A percentile compares a stretch with the other conserved stretches of the same genome.
Evolutionary conservation across 2,329 filamentous ascomycete genomes (phyloP).

Genomic region (Aspergillus niger): DNA sequence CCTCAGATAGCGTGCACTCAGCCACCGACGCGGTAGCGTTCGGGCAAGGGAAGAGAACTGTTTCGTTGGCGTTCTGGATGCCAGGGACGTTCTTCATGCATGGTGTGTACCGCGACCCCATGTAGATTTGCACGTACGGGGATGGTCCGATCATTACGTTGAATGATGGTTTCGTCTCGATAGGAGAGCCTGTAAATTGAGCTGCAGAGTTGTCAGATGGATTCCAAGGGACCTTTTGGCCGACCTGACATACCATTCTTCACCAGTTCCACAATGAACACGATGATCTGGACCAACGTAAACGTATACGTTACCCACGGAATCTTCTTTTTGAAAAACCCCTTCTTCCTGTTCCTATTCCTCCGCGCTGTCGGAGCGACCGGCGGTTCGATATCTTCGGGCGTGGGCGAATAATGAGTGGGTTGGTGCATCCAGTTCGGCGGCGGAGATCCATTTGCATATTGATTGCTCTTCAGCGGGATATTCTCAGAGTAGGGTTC

Average conservation of each 20-base stretch:
- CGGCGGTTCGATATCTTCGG: slow-evolving; percentile 48
- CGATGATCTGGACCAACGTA: slow-evolving; percentile 72
- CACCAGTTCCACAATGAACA: slow-evolving; percentile 87
- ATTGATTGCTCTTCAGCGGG: slow-evolving; percentile 42
- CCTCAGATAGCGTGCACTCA: slow-evolving; percentile 70
- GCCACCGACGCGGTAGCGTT: slow-evolving; percentile 67
- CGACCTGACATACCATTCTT: slow-evolving; percentile 68
- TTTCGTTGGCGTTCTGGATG: slow-evolving; percentile 40
- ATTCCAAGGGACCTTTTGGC: not conserved
- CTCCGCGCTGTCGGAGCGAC: slow-evolving; percentile 21
- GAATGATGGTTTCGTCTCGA: slow-evolving; percentile 75
- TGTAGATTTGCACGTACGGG: slow-evolving; percentile 86
- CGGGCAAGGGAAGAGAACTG: slow-evolving; percentile 72
- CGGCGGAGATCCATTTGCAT: slow-evolving; percentile 33
- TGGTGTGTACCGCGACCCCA: slow-evolving; percentile 88
- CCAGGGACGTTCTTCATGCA: slow-evolving; percentile 79
- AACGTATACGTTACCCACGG: slow-evolving; percentile 84
- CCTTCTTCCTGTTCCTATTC: slow-evolving; percentile 43
- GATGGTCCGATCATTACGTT: slow-evolving; percentile 98
- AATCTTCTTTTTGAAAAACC: slow-evolving; percentile 60
- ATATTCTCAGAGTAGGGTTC: slow-evolving; percentile 48
- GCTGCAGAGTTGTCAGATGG: slow-evolving; percentile 47
- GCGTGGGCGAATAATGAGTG: slow-evolving; percentile 50
- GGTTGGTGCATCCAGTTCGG: slow-evolving; percentile 47
- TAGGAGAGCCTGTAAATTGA: slow-evolving; percentile 71